Evolutionary conservation across 2,329 filamentous ascomycete genomes (phyloP).

Genomic region (Tolypocladium paradoxum): DNA sequence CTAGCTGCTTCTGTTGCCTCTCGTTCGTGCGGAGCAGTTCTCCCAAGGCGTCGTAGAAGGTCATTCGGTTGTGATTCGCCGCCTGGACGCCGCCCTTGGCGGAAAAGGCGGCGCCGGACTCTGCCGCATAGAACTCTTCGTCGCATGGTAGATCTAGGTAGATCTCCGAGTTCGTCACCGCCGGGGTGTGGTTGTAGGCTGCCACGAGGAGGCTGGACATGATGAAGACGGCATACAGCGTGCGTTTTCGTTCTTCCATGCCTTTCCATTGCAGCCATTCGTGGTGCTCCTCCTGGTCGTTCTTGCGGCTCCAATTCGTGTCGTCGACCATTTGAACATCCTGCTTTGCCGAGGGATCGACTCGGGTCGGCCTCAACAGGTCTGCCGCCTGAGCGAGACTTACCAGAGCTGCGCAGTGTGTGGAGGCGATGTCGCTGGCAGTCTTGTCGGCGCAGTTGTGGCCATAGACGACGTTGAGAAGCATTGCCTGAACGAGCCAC

Average conservation of each 20-base stretch:
- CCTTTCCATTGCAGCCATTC: constrained; percentile 81
- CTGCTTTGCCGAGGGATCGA: constrained; percentile 34
- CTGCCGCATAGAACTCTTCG: constrained; percentile 80
- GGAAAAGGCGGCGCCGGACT: constrained; percentile 72
- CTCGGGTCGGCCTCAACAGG: constrained; percentile 39
- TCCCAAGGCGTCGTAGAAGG: constrained; percentile 74
- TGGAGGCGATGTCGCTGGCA: constrained; percentile 83
- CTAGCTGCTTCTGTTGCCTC: constrained; percentile 46
- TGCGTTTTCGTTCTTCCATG: constrained; percentile 83
- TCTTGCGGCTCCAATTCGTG: constrained; percentile 32
- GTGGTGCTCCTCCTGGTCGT: constrained; percentile 39
- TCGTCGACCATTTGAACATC: constrained; percentile 50
- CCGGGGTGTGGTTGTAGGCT: constrained; percentile 85
- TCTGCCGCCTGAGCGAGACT: constrained; percentile 86
- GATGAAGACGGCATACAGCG: constrained; percentile 82
- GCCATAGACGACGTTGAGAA: constrained; percentile 90
- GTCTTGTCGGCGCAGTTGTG: constrained; percentile 90
- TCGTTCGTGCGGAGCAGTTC: constrained; percentile 70
- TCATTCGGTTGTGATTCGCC: constrained; percentile 58
- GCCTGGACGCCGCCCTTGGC: constrained; percentile 61
- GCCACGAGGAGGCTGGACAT: constrained; percentile 85
- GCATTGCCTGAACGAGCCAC: constrained; percentile 95
- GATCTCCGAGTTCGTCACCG: constrained; percentile 90
- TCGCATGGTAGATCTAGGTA: constrained; percentile 82
- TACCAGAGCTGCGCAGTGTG: constrained; percentile 81